Base-by-base conservation (phyloP, 2,329 filamentous ascomycete species). In the Atkinsonella hypoxylon region DNA sequence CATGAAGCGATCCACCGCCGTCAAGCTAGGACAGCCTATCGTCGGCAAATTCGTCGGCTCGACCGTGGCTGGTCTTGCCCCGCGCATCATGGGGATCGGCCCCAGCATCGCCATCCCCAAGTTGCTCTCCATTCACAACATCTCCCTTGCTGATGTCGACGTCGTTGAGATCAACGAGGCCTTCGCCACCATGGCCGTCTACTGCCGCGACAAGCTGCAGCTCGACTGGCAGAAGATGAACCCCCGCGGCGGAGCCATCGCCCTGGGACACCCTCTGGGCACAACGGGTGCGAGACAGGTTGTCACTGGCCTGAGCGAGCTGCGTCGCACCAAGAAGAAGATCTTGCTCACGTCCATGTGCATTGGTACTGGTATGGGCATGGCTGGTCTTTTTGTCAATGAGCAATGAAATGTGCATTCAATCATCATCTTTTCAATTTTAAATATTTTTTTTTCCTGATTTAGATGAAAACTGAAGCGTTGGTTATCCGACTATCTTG, bases 121-220 rank as follows among this genome's bases (percentile, higher is more conserved):
- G 79, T 81, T 98, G 31, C 79, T 98, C 44, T 70, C 70, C 63
- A 84, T 93, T 72, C 82, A 85, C 77, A 82, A 85, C 69, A 70
- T 98, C 54, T 79, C 77, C 22, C 73, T 95, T 49, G 79, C 84
- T 53, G 93, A 97, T 60, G 79, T 93, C 55, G 93, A 98, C 63
- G 78, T 97, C 36, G 76, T 91, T 59, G 93, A 97, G 77, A 71
- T 98, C 64, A 98, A 98, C 74, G 93, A 98, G 77, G 93, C 93
- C 1, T 98, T 98, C 62, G 91, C 90, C 20, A 93, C 87, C 48
- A 97, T 97, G 93, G 90, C 89, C 1, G 90, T 96, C 31, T 97
- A 96, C 78, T 95, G 89, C 71, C 72, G 86, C 50, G 77, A 89
- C 61, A 80, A 73, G 57, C 76, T 93, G 47, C 79, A 79, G 57